phyloP scores from a whole-genome alignment of 306 rosid genomes.

The Sphenostylis stenocarpa region DNA sequence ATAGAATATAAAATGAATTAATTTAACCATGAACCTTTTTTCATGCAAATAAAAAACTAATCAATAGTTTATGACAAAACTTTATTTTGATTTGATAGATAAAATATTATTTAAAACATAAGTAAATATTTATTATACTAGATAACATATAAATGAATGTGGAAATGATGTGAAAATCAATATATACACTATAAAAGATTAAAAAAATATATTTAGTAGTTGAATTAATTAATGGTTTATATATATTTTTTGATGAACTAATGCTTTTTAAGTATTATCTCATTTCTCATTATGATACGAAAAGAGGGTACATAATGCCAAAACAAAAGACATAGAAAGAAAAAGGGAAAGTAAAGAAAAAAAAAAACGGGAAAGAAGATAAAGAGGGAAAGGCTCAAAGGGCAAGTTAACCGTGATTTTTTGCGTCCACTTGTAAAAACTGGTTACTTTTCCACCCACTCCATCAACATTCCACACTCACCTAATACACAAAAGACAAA shows the following conservation, averaged over 20 bases:
- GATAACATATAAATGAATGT: too few species aligned
- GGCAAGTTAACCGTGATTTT: constrained; percentile 32
- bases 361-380: constrained; percentile 22
- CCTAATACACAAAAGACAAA: constrained; percentile 29
- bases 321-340: constrained; percentile 22
- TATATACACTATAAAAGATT: too few species aligned
- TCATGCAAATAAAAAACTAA: too few species aligned
- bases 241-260: neutral
- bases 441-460: constrained; percentile 41
- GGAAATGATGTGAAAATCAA: too few species aligned
- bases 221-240: too few species aligned
- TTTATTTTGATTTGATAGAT: too few species aligned
- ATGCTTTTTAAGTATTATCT: neutral
- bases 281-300: neutral
- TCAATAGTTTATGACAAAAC: too few species aligned
- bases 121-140: too few species aligned
- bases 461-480: constrained; percentile 30
- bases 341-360: constrained; percentile 14
- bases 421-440: constrained; percentile 25
- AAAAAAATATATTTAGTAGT: too few species aligned
- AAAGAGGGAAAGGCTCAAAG: constrained; percentile 8
- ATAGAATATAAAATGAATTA: too few species aligned
- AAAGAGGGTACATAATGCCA: constrained; percentile 10
- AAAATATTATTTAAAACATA: too few species aligned
- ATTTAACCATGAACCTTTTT: too few species aligned